These are phyloP conservation scores for Trichoderma koningii DNA, from an alignment of 2,329 filamentous ascomycete species.

Conservation along the genomic window DNA sequence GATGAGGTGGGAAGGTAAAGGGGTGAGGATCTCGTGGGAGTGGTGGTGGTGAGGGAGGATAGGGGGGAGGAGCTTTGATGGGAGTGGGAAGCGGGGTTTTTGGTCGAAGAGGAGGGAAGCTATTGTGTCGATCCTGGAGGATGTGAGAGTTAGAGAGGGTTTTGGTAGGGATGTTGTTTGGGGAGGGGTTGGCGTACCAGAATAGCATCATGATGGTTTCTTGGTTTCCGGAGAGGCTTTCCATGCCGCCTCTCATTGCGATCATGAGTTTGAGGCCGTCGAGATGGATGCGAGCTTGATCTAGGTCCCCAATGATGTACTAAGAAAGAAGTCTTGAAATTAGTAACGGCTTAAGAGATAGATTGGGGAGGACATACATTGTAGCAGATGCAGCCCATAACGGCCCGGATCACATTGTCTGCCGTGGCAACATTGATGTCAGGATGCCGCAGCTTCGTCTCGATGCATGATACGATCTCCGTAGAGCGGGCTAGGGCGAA, in stretches of 20 bases:
- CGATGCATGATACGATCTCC: conserved; percentile 8
- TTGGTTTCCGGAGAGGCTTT: neutral
- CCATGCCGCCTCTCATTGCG: conserved; percentile 18
- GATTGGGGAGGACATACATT: neutral
- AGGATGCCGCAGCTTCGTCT: neutral
- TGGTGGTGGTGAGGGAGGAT: neutral
- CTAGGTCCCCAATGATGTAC: conserved; percentile 9
- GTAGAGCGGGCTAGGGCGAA: conserved; percentile 20
- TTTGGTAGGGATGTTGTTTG: neutral
- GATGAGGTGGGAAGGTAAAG: neutral
- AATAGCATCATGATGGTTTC: conserved; percentile 13
- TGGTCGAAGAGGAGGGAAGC: conserved; percentile 13
- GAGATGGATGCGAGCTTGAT: conserved; percentile 17
- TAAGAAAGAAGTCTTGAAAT: neutral
- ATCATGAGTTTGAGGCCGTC: conserved; percentile 20
- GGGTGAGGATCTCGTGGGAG: neutral
- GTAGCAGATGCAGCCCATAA: conserved; percentile 24
- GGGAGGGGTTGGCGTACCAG: neutral
- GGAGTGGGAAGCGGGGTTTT: conserved; percentile 19
- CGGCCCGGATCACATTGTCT: conserved; percentile 1
- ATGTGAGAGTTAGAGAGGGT: neutral
- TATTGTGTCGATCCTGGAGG: conserved; percentile 16
- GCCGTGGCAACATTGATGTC: neutral
- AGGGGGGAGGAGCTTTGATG: neutral
- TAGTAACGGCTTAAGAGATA: neutral